Evolutionary conservation across 805 yeast species (phyloP), one percentile per base, ranked within the genome.

Genomic region (Debaryomyces castellii): DNA sequence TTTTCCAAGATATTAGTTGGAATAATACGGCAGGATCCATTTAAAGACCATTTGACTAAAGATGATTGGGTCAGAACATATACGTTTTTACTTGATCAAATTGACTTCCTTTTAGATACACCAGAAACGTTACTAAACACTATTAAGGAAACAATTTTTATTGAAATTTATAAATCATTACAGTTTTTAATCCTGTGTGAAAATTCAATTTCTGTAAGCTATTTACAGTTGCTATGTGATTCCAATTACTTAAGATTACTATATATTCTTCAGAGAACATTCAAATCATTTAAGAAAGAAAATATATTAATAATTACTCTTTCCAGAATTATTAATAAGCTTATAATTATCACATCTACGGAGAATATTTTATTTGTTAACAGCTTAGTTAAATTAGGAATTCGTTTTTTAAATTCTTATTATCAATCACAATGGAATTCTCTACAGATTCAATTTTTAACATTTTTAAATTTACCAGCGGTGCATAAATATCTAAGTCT

Each of bases 281-380:
- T 51, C 5, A 43, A 46, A 5, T 18, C 39, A 2, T 54, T 47
- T 39, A 57, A 53, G 46, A 60, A 58, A 25, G 73, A 69, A 43
- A 55, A 50, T 37, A 41, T 57, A 2, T 41, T 63, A 18, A 47
- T 60, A 20, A 51, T 63, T 2, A 41, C 50, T 5, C 44, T 61
- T 2, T 55, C 82, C 37, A 67, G 69, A 42, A 59, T 83, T 12
- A 58, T 77, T 14, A 83, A 82, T 55, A 70, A 67, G 28, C 52
- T 74, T 3, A 51, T 82, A 5, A 50, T 76, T 0, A 60, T 66
- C n/a, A 56, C 74, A 4, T 66, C 79, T 2, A 70, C 77, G 0
- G 57, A 66, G 4, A 69, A 78, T 51, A 55, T 75, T 5, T 44
- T 56, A 4, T 55, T 67, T 17, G 69, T 77, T 3, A 53, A 73